Percentiles rank a stretch among this genome's conserved stretches.
phyloP scores from a whole-genome alignment of 2,329 filamentous ascomycete species.

The Graphilbum fragrans region DNA sequence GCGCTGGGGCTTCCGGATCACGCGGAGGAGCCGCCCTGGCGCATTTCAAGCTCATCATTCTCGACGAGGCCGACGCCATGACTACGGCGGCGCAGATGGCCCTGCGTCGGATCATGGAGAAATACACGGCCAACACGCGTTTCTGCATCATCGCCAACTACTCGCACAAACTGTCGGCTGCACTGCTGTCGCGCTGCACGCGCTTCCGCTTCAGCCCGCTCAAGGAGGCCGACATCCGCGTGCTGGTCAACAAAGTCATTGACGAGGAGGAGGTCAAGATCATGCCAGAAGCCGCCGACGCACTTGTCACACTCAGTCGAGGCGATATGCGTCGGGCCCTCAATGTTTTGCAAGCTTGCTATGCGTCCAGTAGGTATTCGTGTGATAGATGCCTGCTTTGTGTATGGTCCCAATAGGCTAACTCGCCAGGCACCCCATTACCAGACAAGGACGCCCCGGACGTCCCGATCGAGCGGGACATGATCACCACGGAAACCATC shows the following conservation, averaged over 20 bases:
- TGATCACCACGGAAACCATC: slow-evolving; percentile 80
- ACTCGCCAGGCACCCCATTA: slow-evolving; percentile 49
- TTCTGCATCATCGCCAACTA: slow-evolving; percentile 99
- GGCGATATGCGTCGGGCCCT: slow-evolving; percentile 92
- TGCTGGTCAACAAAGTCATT: slow-evolving; percentile 80
- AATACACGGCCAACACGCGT: slow-evolving; percentile 93
- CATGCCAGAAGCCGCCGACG: slow-evolving; percentile 64
- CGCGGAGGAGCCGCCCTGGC: slow-evolving; percentile 38
- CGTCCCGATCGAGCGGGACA: slow-evolving; percentile 60
- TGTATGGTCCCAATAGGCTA: neutral
- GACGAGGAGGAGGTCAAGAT: slow-evolving; percentile 80
- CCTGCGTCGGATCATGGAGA: slow-evolving; percentile 92
- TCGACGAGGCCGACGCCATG: slow-evolving; percentile 99
- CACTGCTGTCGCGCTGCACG: slow-evolving; percentile 84
- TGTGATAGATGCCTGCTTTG: too few relatives aligned
- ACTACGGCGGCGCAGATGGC: slow-evolving; percentile 99
- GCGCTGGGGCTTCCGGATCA: neutral
- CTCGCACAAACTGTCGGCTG: slow-evolving; percentile 91
- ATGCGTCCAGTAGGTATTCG: slow-evolving; percentile 63
- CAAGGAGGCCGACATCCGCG: slow-evolving; percentile 75
- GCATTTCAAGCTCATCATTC: slow-evolving; percentile 87
- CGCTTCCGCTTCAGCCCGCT: slow-evolving; percentile 90
- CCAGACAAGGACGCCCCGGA: slow-evolving; percentile 46
- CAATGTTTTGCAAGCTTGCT: slow-evolving; percentile 92
- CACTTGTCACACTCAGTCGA: slow-evolving; percentile 76